phyloP scores from a whole-genome alignment of 73 alveolate species.

The Tetrahymena elliotti region DNA sequence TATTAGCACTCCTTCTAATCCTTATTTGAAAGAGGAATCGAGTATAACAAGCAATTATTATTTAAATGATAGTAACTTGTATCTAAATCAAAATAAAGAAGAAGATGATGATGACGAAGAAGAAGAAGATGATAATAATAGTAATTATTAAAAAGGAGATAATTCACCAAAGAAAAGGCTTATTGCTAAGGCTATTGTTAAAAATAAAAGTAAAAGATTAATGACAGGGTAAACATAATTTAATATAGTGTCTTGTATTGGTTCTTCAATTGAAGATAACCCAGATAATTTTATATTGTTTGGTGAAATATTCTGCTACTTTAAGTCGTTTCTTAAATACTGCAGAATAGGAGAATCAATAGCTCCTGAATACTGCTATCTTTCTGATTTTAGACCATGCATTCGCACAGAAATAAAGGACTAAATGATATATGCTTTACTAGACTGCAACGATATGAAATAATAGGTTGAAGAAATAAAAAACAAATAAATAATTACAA shows the following conservation, averaged over 20 bases:
- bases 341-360: neutral
- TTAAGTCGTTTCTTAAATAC: neutral
- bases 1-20: neutral
- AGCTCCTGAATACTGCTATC: neutral
- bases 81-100: neutral
- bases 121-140: too few relatives aligned
- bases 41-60: neutral
- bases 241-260: neutral
- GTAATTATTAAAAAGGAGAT: neutral
- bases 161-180: neutral
- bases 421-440: neutral
- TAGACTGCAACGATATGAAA: neutral
- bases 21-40: neutral
- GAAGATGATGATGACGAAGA: neutral
- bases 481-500: neutral
- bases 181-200: neutral
- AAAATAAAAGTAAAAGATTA: neutral
- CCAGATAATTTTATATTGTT: neutral
- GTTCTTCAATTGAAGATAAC: neutral
- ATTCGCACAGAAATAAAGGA: neutral
- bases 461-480: neutral
- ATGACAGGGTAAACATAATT: neutral
- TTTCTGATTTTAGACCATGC: neutral
- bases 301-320: neutral
- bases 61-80: neutral